Evolutionary conservation across 2,329 filamentous ascomycete species (phyloP).

Genomic region (Canariomyces notabilis): DNA sequence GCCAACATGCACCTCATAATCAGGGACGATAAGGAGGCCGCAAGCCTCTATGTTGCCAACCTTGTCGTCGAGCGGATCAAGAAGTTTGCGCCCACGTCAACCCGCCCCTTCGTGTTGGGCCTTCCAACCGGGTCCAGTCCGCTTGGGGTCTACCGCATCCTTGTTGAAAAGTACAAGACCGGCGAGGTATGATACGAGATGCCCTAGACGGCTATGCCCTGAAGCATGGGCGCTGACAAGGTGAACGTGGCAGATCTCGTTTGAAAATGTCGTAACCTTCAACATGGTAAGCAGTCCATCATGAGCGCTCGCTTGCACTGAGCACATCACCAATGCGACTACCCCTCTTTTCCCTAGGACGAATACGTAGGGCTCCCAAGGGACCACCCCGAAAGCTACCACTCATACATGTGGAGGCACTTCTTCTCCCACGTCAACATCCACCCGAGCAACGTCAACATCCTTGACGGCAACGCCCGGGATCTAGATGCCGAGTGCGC

Average conservation of each 20-base stretch:
- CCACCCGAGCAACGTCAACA: conserved; percentile 63
- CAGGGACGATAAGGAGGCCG: conserved; percentile 56
- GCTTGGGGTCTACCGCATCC: conserved; percentile 61
- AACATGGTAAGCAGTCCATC: conserved; percentile 30
- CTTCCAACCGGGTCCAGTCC: conserved; percentile 70
- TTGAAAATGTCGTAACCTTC: conserved; percentile 70
- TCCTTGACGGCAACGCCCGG: conserved; percentile 66
- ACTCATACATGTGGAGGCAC: conserved; percentile 78
- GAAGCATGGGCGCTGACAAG: neutral
- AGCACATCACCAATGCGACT: neutral
- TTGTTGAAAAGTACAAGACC: conserved; percentile 58
- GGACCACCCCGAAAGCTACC: conserved; percentile 72
- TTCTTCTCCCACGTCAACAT: conserved; percentile 74
- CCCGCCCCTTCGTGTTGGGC: conserved; percentile 66
- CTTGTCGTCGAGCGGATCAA: conserved; percentile 72
- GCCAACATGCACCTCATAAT: conserved; percentile 65
- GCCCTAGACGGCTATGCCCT: too few relatives aligned
- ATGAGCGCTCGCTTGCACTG: neutral
- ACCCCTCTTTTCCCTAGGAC: conserved; percentile 54
- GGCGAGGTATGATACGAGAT: conserved; percentile 36
- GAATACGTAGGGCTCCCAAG: conserved; percentile 70
- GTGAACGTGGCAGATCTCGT: conserved; percentile 26
- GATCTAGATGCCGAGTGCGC: conserved; percentile 66
- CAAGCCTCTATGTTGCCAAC: conserved; percentile 64
- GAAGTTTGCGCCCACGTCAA: conserved; percentile 57